Evolutionary conservation across 1,284 basidiomycete genomes (phyloP).

Genomic region (Rhodotorula sp.): DNA sequence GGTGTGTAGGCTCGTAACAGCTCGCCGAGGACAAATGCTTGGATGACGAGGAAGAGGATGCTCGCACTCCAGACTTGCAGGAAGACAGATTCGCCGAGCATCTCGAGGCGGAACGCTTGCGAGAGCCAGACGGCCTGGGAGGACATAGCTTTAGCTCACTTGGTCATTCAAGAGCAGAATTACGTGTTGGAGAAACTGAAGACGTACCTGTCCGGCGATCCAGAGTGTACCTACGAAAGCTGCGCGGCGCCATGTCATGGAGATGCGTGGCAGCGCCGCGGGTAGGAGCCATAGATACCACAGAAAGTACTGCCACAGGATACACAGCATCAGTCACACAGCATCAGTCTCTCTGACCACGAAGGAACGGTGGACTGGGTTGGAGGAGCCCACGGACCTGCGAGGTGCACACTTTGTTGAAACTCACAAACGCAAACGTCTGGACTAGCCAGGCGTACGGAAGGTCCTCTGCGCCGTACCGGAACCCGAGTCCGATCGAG

Average conservation of each 20-base stretch:
- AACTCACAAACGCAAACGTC: slow-evolving; percentile 83
- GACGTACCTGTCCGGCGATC: slow-evolving; percentile 62
- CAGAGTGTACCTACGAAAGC: slow-evolving; percentile 61
- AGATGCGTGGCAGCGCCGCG: slow-evolving; percentile 67
- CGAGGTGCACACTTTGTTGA: slow-evolving; percentile 98
- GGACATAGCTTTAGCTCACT: neutral
- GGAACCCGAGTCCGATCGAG: slow-evolving; percentile 65
- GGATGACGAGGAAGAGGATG: slow-evolving; percentile 62
- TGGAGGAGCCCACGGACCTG: slow-evolving; percentile 59
- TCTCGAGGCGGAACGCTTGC: slow-evolving; percentile 84
- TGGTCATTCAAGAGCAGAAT: too few relatives aligned
- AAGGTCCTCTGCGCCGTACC: slow-evolving; percentile 61
- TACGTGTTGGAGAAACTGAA: neutral
- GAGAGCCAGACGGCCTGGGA: slow-evolving; percentile 73
- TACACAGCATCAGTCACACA: too few relatives aligned
- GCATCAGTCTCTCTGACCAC: too few relatives aligned
- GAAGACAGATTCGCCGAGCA: slow-evolving; percentile 71
- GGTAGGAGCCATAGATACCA: slow-evolving; percentile 95
- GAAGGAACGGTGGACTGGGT: too few relatives aligned
- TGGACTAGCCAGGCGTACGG: slow-evolving; percentile 87
- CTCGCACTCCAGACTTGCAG: slow-evolving; percentile 72
- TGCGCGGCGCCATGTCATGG: slow-evolving; percentile 49
- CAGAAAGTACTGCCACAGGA: slow-evolving; percentile 75
- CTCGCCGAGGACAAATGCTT: neutral
- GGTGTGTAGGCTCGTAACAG: neutral